Evolutionary conservation across 768 basidiomycete species (phyloP), one percentile per base, ranked within the genome.

Genomic region (Amanita pseudoporphyria): DNA sequence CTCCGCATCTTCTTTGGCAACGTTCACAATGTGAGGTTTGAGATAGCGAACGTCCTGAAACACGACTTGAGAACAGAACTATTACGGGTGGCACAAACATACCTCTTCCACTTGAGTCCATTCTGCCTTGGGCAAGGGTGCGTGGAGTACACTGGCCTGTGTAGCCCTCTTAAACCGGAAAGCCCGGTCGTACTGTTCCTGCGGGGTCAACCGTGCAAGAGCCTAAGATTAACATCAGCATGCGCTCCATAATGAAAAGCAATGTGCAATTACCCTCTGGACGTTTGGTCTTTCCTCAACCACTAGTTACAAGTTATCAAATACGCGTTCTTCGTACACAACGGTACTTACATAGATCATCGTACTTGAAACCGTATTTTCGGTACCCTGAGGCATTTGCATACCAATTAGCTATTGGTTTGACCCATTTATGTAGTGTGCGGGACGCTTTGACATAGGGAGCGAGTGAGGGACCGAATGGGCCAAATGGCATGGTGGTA

Each of bases 41-140:
- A 98, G 81, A 77, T 96, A 98, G 52, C 92, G 87, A 54, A 77
- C 66, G 64, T 98, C 95, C 95, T 97, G 67, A 19, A 22, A 14
- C 51, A 53, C 53, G 53, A 28, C 52, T 50, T 53, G 6, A 42
- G 30, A 22, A 19, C 21, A 26, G 24, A 5, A 30, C 14, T 35
- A n/a, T n/a, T 44, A 13, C 2, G 21, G 18, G 50, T 14, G 22
- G 52, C 49, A 40, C 28, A 9, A 10, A 52, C 58, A 62, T 59
- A 96, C 95, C 68, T 96, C 84, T 54, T 78, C 76, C 1, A 78
- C 69, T 52, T 76, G 78, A 43, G 76, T 71, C 91, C 90, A 93
- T 63, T 91, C 71, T 16, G 82, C 82, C 65, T 88, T 85, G 52
- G 90, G 78, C 14, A 98, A 76, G 22, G 80, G 74, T 44, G 78